Evolutionary conservation across 1,284 basidiomycete species (phyloP), one percentile per base, ranked within the genome.

Genomic region (Ceratobasidium sp.): DNA sequence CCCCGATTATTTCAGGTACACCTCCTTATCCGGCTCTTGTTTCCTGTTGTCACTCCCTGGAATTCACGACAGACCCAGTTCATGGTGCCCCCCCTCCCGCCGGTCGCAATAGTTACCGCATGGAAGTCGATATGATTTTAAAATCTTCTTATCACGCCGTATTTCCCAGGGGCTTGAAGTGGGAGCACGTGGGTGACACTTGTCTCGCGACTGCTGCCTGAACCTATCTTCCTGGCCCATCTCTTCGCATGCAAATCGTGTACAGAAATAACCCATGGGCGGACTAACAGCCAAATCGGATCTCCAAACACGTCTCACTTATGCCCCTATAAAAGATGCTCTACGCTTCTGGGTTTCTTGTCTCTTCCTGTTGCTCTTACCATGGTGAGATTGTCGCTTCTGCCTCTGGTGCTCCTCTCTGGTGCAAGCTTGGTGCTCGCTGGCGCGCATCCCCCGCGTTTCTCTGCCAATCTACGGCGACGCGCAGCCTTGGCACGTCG

Each of bases 91-190:
- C 37, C 37, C 37, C 37, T 8, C 2, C 2, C 37, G 37, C 37
- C 8, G 37, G 37, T 8, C 37, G 37, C 8, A 37, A 37, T 37
- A 37, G 8, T 8, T 37, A 8, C 37, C n/a, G n/a, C n/a, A n/a
- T n/a, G 37, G 37, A 3, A 37, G 37, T 8, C 37, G 4, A 37
- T 37, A 37, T 37, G 37, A 5, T 19, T 64, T 34, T 11, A 4
- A 19, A 40, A 62, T 64, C 43, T 17, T 44, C 43, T 32, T 22
- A 65, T 65, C 62, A 65, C 44, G 62, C 40, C 62, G 49, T 65
- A 65, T 65, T 43, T 65, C 22, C 32, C 22, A n/a, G n/a, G n/a
- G n/a, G n/a, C n/a, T 22, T 19, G 13, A 22, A 62, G 61, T 15
- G 34, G 37, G 32, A 29, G 37, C 62, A 65, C 44, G 49, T 65